phyloP scores from a whole-genome alignment of 140 eudicot genomes.

The Oenanthe javanica region DNA sequence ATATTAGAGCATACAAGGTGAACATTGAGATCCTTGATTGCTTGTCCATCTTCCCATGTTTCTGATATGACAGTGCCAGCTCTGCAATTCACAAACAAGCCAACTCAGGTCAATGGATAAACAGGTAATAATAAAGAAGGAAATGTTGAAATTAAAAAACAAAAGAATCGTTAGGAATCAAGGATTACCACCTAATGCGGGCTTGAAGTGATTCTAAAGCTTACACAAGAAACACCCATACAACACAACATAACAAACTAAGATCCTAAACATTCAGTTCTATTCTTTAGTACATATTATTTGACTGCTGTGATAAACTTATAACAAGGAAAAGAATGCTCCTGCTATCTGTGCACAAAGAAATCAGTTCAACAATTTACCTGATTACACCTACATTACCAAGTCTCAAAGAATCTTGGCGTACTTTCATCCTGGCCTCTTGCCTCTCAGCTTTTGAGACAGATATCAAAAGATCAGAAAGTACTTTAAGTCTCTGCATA shows the following conservation, averaged over 20 bases:
- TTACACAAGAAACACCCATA: slow-evolving; percentile 2
- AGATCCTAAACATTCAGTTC: background rate
- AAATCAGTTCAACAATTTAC: slow-evolving; percentile 28
- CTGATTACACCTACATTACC: slow-evolving; percentile 94
- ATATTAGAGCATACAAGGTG: slow-evolving; percentile 54
- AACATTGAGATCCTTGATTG: slow-evolving; percentile 76
- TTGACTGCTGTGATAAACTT: background rate
- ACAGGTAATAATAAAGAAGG: background rate
- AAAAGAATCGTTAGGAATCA: background rate
- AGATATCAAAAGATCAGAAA: slow-evolving; percentile 83
- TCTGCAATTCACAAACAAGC: slow-evolving; percentile 32
- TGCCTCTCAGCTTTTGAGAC: slow-evolving; percentile 98
- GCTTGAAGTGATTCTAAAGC: background rate
- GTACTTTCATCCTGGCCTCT: slow-evolving; percentile 92
- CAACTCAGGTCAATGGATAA: slow-evolving; percentile 2
- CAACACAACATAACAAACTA: background rate
- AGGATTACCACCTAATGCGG: background rate
- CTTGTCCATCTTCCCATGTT: slow-evolving; percentile 99
- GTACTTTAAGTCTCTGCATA: slow-evolving; percentile 78
- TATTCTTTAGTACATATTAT: background rate
- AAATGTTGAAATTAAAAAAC: background rate
- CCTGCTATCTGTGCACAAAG: background rate
- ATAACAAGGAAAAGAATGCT: background rate
- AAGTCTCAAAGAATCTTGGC: slow-evolving; percentile 87
- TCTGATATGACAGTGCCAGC: slow-evolving; percentile 96